Evolutionary conservation across 73 alveolate genomes (phyloP), one percentile per base, ranked within the genome.

Genomic region (Paramecium biaurelia): DNA sequence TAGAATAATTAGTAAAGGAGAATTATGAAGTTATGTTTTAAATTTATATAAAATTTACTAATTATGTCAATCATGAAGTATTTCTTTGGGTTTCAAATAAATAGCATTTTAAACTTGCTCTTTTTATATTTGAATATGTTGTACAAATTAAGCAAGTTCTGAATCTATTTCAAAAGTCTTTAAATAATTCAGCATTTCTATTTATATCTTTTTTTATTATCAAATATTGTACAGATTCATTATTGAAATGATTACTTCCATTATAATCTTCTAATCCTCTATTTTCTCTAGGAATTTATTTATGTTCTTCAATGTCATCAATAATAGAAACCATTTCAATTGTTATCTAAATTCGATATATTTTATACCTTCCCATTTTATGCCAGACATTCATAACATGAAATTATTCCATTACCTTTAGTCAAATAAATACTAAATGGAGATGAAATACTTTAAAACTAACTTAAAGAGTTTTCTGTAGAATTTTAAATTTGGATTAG

Each of bases 361-460:
- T 23, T 18, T 18, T 53, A 5, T 53, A 53, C 68, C 8, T 53
- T 53, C 14, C 68, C 68, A 53, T 53, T 53, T 1, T n/a, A 5
- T 0, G 68, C 68, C 4, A 53, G 26, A 57, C 94, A 89, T 57
- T 89, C 94, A 59, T 89, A 89, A 42, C 84, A 76, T 14, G 74
- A 49, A 26, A 85, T 63, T 20, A 35, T 43, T 2, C 94, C 94
- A 49, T 89, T 89, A 28, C 82, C 67, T 72, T 89, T 89, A 24
- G 74, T 82, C n/a, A 89, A 11, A 72, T 89, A 89, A 47, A 89
- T 68, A 3, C 68, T 70, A 37, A 89, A 89, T 37, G 76, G 88
- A 82, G 85, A 28, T 30, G 30, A 14, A 14, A 5, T 30, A 26
- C 24, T 26, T 23, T 26, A 20, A 7, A 63, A 63, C 0, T 8